Evolutionary conservation across 2,329 filamentous ascomycete genomes (phyloP).

Genomic region (Claviceps sp.): DNA sequence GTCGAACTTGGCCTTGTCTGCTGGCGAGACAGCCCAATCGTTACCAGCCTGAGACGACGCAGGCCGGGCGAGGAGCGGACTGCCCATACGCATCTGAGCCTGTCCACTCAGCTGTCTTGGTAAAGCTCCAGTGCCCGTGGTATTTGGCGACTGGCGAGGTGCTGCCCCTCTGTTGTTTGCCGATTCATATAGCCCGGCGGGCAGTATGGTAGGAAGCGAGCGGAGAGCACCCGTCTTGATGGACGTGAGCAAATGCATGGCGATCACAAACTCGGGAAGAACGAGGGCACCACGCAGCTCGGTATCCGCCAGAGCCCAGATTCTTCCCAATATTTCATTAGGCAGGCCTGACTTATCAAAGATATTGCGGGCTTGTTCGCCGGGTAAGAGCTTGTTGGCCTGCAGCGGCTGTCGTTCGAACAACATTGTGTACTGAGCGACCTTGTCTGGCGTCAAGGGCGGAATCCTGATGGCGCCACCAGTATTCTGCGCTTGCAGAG

Average conservation of each 20-base stretch:
- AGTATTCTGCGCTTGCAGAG: constrained; percentile 42
- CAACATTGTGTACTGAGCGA: constrained; percentile 72
- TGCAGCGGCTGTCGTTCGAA: constrained; percentile 81
- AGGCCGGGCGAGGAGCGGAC: constrained; percentile 41
- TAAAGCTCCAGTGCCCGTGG: constrained; percentile 49
- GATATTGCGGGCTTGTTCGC: constrained; percentile 80
- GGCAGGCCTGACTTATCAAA: constrained; percentile 87
- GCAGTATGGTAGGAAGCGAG: constrained; percentile 65
- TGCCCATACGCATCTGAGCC: constrained; percentile 48
- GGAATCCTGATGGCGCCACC: constrained; percentile 74
- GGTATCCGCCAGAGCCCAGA: constrained; percentile 91
- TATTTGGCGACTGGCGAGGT: constrained; percentile 36
- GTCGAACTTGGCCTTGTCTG: constrained; percentile 82
- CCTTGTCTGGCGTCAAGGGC: constrained; percentile 76
- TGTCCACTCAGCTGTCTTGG: constrained; percentile 72
- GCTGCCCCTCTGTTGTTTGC: constrained; percentile 53
- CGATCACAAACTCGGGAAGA: constrained; percentile 87
- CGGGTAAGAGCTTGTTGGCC: constrained; percentile 54
- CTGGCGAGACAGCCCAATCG: constrained; percentile 72
- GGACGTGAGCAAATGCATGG: constrained; percentile 91
- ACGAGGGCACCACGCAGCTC: constrained; percentile 82
- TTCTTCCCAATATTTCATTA: constrained; percentile 81
- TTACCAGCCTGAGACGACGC: constrained; percentile 24
- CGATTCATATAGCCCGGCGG: constrained; percentile 79
- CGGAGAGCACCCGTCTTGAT: constrained; percentile 76